phyloP scores from a whole-genome alignment of 23 red algal genomes.

The Gracilaria gracilis region DNA sequence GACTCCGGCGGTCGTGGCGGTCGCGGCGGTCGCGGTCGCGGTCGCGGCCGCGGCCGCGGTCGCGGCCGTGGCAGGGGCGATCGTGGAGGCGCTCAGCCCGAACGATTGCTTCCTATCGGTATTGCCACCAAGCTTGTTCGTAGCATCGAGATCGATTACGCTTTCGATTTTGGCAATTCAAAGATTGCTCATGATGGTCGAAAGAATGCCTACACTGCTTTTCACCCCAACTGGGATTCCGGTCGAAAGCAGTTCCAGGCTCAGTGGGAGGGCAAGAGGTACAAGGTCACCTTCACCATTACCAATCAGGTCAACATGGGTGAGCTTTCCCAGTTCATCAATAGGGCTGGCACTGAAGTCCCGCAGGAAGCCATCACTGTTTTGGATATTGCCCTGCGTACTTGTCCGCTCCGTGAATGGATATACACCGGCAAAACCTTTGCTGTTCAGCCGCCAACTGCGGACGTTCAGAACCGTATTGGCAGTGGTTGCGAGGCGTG shows the following conservation, averaged over 20 bases:
- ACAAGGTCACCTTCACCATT: slow-evolving; percentile 50
- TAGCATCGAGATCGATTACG: slow-evolving; percentile 38
- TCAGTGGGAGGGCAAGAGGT: slow-evolving; percentile 48
- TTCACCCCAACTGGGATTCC: slow-evolving; percentile 35
- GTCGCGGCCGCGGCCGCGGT: slow-evolving; percentile 48
- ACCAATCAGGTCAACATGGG: slow-evolving; percentile 52
- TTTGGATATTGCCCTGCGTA: slow-evolving; percentile 68
- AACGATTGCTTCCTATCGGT: slow-evolving; percentile 55
- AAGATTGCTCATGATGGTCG: slow-evolving; percentile 78
- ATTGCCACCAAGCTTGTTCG: slow-evolving; percentile 69
- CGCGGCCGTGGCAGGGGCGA: slow-evolving; percentile 28
- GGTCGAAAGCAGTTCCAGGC: slow-evolving; percentile 30
- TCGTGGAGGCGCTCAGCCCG: slow-evolving; percentile 15
- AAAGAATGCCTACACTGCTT: slow-evolving; percentile 72
- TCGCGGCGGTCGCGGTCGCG: slow-evolving; percentile 50
- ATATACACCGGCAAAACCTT: slow-evolving; percentile 67
- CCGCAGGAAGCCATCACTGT: slow-evolving; percentile 63
- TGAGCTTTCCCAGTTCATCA: slow-evolving; percentile 62
- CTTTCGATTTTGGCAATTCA: slow-evolving; percentile 19
- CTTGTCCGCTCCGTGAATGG: slow-evolving; percentile 59
- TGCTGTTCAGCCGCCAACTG: slow-evolving; percentile 30
- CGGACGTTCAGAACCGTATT: slow-evolving; percentile 16
- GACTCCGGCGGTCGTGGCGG: slow-evolving; percentile 51
- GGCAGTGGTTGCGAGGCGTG: slow-evolving; percentile 76
- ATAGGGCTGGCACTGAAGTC: slow-evolving; percentile 28